Conservation (phyloP, 352 stramenopile species). For the Thalassiosira livingstoniorum region DNA sequence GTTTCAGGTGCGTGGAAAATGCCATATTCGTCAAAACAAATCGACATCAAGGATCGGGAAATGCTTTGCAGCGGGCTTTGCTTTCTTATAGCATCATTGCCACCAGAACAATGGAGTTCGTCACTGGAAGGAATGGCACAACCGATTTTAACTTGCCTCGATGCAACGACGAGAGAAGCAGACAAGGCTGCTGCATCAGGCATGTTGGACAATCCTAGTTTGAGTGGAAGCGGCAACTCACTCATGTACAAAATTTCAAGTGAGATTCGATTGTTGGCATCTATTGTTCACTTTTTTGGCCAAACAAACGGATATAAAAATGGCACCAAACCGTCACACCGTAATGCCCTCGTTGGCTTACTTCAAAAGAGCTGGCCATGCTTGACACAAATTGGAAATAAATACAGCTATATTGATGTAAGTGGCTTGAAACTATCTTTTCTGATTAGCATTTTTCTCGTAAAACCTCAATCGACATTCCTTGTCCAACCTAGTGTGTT, state of each 20-base stretch:
- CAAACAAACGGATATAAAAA: constrained; percentile 21
- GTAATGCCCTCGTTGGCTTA: constrained; percentile 48
- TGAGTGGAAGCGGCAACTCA: constrained; percentile 19
- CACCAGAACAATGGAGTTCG: constrained; percentile 48
- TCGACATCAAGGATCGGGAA: constrained; percentile 68
- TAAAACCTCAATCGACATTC: not conserved
- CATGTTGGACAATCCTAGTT: not conserved
- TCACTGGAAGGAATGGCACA: constrained; percentile 60
- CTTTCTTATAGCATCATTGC: constrained; percentile 59
- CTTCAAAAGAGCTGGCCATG: constrained; percentile 61
- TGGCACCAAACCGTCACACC: not conserved
- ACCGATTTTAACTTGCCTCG: constrained; percentile 63
- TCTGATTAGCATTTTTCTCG: no score
- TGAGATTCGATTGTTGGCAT: constrained; percentile 66
- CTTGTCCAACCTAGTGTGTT: constrained; percentile 21
- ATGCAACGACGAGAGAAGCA: constrained; percentile 50
- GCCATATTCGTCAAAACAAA: constrained; percentile 46
- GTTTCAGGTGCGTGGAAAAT: constrained; percentile 67
- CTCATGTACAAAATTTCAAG: constrained; percentile 55
- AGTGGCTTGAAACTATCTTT: constrained; percentile 16
- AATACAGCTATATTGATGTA: constrained; percentile 60
- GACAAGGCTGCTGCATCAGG: constrained; percentile 1
- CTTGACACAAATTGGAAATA: constrained; percentile 53
- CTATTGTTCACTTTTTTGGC: constrained; percentile 57
- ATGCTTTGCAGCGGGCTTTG: constrained; percentile 64